phyloP scores from a whole-genome alignment of 202 grass and related monocot genomes.

The Hordeum pubiflorum region DNA sequence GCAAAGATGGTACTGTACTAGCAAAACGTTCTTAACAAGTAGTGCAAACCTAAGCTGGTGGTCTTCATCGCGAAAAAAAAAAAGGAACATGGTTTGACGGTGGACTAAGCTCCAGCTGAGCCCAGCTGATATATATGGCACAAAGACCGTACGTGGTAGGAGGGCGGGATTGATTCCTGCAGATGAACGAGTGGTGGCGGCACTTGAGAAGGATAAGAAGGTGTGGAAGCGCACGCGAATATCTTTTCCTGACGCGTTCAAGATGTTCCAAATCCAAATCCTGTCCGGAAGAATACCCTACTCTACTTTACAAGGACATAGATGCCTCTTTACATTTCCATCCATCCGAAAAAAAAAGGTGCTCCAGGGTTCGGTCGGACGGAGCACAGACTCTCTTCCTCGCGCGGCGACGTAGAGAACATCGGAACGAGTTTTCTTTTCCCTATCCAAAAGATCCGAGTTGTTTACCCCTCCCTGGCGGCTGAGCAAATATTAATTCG shows the following conservation, averaged over 20 bases:
- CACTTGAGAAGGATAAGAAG: neutral
- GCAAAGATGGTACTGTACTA: too few relatives aligned
- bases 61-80: too few relatives aligned
- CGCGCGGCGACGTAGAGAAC: neutral
- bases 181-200: neutral
- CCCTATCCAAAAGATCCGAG: neutral
- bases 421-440: neutral
- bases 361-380: neutral
- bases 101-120: neutral
- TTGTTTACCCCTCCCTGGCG: neutral
- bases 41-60: too few relatives aligned
- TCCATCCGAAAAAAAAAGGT: neutral
- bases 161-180: neutral
- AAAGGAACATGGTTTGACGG: too few relatives aligned
- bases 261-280: constrained; percentile 6
- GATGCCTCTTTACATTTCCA: neutral
- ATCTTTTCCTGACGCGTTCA: neutral
- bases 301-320: neutral
- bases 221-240: neutral
- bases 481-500: neutral
- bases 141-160: neutral
- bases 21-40: too few relatives aligned
- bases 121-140: neutral
- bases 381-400: neutral
- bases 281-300: neutral